These are phyloP conservation scores for Paragyromitra xinjiangensis DNA, from an alignment of 495 filamentous ascomycete genomes.

Conservation along the genomic window DNA sequence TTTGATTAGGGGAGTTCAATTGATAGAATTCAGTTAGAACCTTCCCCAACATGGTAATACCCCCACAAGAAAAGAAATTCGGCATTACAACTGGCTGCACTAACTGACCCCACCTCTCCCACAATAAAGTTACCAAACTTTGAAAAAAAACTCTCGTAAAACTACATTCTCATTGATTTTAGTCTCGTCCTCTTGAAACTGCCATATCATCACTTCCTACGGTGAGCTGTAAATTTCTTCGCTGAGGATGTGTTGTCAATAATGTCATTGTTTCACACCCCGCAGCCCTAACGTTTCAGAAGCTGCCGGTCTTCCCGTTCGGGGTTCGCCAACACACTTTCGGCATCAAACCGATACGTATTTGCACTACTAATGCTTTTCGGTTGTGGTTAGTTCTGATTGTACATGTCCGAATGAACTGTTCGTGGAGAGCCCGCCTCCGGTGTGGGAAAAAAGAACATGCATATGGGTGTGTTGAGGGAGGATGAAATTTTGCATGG, in stretches of 20 bases:
- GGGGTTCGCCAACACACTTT: slow-evolving; percentile 27
- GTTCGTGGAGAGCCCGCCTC: background rate
- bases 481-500: background rate
- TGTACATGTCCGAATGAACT: background rate
- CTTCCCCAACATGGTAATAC: slow-evolving; percentile 11
- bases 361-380: background rate
- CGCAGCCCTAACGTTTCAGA: slow-evolving; percentile 36
- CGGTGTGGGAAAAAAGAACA: background rate
- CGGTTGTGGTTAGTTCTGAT: slow-evolving; percentile 4
- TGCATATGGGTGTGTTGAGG: no score
- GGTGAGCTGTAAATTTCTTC: slow-evolving; percentile 17
- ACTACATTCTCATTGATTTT: slow-evolving; percentile 5
- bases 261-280: slow-evolving; percentile 32
- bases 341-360: background rate
- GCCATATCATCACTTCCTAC: slow-evolving; percentile 40
- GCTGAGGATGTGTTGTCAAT: slow-evolving; percentile 38
- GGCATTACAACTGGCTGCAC: background rate
- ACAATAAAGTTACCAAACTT: background rate
- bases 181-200: slow-evolving; percentile 30
- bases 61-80: background rate
- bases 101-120: background rate
- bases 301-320: slow-evolving; percentile 18
- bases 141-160: background rate
- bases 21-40: slow-evolving; percentile 12
- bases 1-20: slow-evolving; percentile 1